phyloP scores from a whole-genome alignment of 306 rosid genomes.

The Amphicarpaea edgeworthii region DNA sequence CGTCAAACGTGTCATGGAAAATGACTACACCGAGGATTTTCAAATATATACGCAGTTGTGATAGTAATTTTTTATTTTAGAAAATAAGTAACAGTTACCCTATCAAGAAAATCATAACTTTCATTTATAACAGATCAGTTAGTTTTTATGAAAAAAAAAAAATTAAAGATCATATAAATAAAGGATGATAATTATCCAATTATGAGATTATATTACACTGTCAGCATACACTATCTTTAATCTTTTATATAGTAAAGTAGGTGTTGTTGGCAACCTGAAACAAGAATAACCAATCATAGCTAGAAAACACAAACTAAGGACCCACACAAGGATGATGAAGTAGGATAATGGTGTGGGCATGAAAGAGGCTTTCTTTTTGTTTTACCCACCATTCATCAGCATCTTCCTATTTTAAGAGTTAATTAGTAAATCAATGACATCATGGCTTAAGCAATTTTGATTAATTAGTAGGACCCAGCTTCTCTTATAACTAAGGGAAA shows the following conservation, averaged over 20 bases:
- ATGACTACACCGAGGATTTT: conserved; percentile 30
- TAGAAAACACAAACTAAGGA: conserved; percentile 23
- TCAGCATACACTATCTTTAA: too few relatives aligned
- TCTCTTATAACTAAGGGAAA: conserved; percentile 30
- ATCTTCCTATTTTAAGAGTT: conserved; percentile 35
- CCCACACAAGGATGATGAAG: conserved; percentile 33
- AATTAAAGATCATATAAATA: too few relatives aligned
- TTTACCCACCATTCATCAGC: conserved; percentile 36
- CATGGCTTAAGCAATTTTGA: conserved; percentile 65
- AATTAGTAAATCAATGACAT: conserved; percentile 57
- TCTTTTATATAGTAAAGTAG: conserved; percentile 36
- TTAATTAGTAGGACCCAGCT: conserved; percentile 48
- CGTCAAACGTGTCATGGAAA: conserved; percentile 7
- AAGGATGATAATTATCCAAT: too few relatives aligned
- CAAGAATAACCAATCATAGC: conserved; percentile 34
- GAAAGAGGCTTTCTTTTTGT: conserved; percentile 44
- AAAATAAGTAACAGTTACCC: too few relatives aligned
- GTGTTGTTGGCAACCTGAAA: conserved; percentile 55
- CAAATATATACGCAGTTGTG: conserved; percentile 15
- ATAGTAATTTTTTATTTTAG: conserved; percentile 25
- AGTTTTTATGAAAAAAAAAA: too few relatives aligned
- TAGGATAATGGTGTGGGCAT: conserved; percentile 44
- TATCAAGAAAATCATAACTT: too few relatives aligned
- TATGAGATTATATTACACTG: too few relatives aligned
- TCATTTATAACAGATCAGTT: too few relatives aligned